Evolutionary conservation across 495 filamentous ascomycete genomes (phyloP).

Genomic region (Tuber melanosporum): DNA sequence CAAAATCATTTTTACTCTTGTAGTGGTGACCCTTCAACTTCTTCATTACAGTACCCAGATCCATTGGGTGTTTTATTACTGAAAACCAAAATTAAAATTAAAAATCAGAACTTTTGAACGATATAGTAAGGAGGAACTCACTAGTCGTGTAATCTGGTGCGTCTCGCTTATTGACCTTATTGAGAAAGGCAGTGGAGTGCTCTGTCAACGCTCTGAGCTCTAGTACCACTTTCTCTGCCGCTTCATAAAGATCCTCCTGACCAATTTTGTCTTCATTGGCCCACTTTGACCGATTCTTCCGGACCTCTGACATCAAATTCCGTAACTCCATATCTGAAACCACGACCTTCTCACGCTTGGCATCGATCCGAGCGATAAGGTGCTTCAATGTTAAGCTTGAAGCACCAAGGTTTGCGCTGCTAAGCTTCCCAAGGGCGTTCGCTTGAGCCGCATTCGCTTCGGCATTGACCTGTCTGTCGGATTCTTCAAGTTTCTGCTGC

Average conservation of each 20-base stretch:
- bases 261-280: conserved; percentile 93
- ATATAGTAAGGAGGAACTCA: conserved; percentile 46
- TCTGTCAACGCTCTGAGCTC: conserved; percentile 95
- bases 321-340: conserved; percentile 90
- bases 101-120: neutral
- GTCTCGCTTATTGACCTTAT: conserved; percentile 89
- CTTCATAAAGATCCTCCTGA: conserved; percentile 96
- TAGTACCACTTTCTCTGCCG: conserved; percentile 88
- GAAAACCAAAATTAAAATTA: conserved; percentile 22
- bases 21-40: conserved; percentile 83
- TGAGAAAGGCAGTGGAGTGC: conserved; percentile 87
- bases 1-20: conserved; percentile 92
- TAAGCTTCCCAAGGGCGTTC: conserved; percentile 63
- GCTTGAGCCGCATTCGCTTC: conserved; percentile 56
- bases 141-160: conserved; percentile 89
- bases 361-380: conserved; percentile 89
- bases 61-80: conserved; percentile 98
- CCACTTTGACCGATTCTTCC: conserved; percentile 98
- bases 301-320: conserved; percentile 87
- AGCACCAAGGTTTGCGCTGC: conserved; percentile 87
- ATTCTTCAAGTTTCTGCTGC: conserved; percentile 92
- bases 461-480: conserved; percentile 88
- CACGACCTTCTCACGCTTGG: conserved; percentile 75
- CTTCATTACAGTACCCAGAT: conserved; percentile 95
- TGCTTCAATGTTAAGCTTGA: conserved; percentile 97